Conservation (phyloP, 2,329 filamentous ascomycete species). For the Chaetothyriales sp. region DNA sequence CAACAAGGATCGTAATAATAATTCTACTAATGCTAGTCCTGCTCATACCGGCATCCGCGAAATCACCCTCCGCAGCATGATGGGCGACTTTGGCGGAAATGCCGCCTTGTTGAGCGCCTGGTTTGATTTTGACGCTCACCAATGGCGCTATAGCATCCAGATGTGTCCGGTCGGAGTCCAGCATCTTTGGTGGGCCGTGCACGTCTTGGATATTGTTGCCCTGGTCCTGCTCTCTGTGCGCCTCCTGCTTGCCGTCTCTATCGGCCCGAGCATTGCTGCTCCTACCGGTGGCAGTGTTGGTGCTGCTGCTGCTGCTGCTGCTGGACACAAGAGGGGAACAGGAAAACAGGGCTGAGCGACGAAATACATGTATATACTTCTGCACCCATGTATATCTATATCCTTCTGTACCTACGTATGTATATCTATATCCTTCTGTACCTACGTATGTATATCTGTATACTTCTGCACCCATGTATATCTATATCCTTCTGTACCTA, state of each 20-base stretch:
- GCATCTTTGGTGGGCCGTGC: constrained; percentile 87
- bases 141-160: constrained; percentile 71
- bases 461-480: too few species aligned
- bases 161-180: constrained; percentile 71
- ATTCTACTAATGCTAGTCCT: constrained; percentile 1
- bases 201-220: constrained; percentile 53
- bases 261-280: not conserved
- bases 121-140: constrained; percentile 60
- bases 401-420: too few species aligned
- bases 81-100: constrained; percentile 91
- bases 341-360: not conserved
- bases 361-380: too few species aligned
- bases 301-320: not conserved
- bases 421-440: too few species aligned
- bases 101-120: constrained; percentile 77
- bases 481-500: too few species aligned
- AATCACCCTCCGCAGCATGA: constrained; percentile 93
- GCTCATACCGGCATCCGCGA: constrained; percentile 56
- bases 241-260: not conserved
- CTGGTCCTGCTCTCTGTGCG: constrained; percentile 19
- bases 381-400: not conserved
- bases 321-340: not conserved
- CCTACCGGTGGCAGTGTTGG: not conserved
- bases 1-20: constrained; percentile 12
- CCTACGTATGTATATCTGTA: too few species aligned